Conservation (phyloP, 208 protist genomes). For the Angomonas ambiguus region DNA sequence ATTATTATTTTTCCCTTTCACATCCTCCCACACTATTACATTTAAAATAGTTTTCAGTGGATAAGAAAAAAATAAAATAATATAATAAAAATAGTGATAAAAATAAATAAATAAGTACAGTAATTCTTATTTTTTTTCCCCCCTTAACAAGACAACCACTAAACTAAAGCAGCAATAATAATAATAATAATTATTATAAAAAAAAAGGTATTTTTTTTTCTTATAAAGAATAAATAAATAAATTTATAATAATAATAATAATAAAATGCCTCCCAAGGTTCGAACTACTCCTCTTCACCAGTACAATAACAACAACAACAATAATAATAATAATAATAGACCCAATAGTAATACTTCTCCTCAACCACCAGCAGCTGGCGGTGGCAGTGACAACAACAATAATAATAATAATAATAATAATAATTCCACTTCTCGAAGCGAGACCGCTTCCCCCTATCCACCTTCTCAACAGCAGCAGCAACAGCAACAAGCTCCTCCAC, state of each 20-base stretch:
- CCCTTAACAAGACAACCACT: too few relatives aligned
- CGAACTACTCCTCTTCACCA: not conserved
- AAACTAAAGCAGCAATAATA: too few relatives aligned
- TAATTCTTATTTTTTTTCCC: too few relatives aligned
- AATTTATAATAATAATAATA: too few relatives aligned
- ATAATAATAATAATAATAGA: constrained; percentile 4
- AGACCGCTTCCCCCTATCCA: not conserved
- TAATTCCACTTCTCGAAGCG: not conserved
- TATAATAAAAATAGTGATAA: constrained; percentile 8
- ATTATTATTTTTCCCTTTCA: constrained; percentile 7
- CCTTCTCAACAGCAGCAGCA: constrained; percentile 12
- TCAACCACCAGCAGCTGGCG: not conserved
- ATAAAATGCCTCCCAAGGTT: not conserved
- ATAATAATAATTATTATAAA: not conserved
- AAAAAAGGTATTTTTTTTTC: too few relatives aligned
- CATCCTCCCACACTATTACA: not conserved
- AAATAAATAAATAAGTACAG: not conserved
- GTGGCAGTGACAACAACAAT: not conserved
- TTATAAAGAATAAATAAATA: not conserved
- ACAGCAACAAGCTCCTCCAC: constrained; percentile 20
- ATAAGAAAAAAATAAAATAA: too few relatives aligned
- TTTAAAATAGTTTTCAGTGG: constrained; percentile 11
- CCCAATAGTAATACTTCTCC: not conserved
- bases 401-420: not conserved
- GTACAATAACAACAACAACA: not conserved